A percentile compares a stretch with the other conserved stretches of the same genome.
These are phyloP conservation scores for Starmera quercuum DNA, from an alignment of 805 yeast genomes.

Conservation along the genomic window DNA sequence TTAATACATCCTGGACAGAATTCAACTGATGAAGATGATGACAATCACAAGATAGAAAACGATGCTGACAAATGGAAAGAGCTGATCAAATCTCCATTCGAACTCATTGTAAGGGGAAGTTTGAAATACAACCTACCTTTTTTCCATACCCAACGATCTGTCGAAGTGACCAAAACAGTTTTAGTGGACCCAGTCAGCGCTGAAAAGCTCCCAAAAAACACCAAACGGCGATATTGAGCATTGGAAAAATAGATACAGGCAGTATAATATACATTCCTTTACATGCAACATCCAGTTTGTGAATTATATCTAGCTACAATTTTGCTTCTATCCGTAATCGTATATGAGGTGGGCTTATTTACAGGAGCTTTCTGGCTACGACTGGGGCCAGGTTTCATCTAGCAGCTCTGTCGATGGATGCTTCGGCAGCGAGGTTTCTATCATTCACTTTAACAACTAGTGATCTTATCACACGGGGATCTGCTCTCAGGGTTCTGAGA, in stretches of 20 bases:
- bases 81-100: conserved; percentile 75
- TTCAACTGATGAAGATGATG: conserved; percentile 17
- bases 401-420: conserved; percentile 41
- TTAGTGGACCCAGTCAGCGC: conserved; percentile 43
- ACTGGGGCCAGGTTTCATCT: no score
- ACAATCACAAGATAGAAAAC: conserved; percentile 20
- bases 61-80: conserved; percentile 58
- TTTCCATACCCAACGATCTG: conserved; percentile 40
- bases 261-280: no score
- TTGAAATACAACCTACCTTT: conserved; percentile 73
- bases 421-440: conserved; percentile 45
- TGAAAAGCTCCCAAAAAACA: no score
- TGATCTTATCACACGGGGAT: conserved; percentile 86
- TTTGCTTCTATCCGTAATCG: no score
- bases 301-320: no score
- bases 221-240: no score
- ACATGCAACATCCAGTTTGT: no score
- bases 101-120: conserved; percentile 75
- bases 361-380: no score
- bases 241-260: no score
- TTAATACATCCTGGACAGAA: conserved; percentile 63
- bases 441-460: conserved; percentile 57
- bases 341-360: no score
- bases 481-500: conserved; percentile 68
- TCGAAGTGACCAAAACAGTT: conserved; percentile 53